phyloP scores from a whole-genome alignment of 1,284 basidiomycete species.

The Cryptococcus jaspeensis region DNA sequence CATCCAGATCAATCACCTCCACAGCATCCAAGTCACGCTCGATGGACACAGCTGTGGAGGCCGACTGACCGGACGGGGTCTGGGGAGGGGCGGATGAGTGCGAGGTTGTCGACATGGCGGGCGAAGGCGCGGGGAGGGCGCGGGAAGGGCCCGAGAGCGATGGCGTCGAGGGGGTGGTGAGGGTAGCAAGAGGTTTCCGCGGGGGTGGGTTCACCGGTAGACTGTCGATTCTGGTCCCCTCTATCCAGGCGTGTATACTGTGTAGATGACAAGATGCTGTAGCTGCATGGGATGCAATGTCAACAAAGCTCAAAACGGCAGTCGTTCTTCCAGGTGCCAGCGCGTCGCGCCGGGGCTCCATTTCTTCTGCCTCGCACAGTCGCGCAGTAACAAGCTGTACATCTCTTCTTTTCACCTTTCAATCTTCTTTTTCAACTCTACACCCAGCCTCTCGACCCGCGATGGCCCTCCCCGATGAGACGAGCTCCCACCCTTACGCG shows the following conservation, averaged over 20 bases:
- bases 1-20: conserved; percentile 7
- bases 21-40: conserved; percentile 23
- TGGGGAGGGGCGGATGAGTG: conserved; percentile 8
- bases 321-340: not conserved
- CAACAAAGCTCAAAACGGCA: not conserved
- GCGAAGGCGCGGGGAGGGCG: not conserved
- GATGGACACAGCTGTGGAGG: conserved; percentile 10
- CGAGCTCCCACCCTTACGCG: not conserved
- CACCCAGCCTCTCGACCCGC: not conserved
- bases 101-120: conserved; percentile 9
- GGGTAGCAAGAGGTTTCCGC: too few relatives aligned
- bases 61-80: conserved; percentile 15
- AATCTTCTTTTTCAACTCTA: too few relatives aligned
- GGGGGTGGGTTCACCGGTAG: too few relatives aligned
- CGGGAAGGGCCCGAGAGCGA: not conserved
- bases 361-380: not conserved
- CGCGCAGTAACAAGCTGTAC: not conserved
- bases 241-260: too few relatives aligned
- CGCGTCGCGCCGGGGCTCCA: not conserved
- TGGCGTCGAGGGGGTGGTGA: not conserved
- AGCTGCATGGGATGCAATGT: too few relatives aligned
- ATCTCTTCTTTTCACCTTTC: not conserved
- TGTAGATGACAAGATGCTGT: too few relatives aligned
- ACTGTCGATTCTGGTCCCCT: too few relatives aligned
- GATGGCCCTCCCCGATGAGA: conserved; percentile 1